Evolutionary conservation across 2,329 filamentous ascomycete genomes (phyloP).

Genomic region (Microthyrium microscopicum): DNA sequence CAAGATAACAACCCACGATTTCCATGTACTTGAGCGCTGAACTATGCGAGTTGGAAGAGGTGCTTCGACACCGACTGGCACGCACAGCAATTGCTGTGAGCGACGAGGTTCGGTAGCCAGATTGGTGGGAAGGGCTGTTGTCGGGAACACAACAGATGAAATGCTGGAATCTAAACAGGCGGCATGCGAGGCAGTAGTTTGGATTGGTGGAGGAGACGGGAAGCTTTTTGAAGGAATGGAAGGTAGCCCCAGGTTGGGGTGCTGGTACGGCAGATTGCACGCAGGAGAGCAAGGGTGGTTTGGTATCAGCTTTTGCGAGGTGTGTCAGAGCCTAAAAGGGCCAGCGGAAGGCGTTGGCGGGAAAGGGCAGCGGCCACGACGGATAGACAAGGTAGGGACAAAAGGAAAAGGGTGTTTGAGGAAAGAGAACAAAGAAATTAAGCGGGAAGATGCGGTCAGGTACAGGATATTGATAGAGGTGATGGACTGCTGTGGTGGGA

Average conservation of each 20-base stretch:
- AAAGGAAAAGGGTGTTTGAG: background rate
- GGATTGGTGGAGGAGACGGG: constrained; percentile 5
- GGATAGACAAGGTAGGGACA: background rate
- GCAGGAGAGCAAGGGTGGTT: background rate
- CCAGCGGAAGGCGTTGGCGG: background rate
- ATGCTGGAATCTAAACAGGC: no score
- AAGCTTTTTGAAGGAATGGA: background rate
- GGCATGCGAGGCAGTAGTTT: constrained; percentile 2
- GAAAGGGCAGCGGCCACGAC: background rate
- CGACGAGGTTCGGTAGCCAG: constrained; percentile 8
- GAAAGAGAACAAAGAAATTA: no score
- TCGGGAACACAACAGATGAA: no score
- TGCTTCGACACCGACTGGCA: background rate
- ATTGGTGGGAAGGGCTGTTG: constrained; percentile 6
- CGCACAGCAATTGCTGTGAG: constrained; percentile 5
- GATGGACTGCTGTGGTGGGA: constrained; percentile 1
- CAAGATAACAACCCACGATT: no score
- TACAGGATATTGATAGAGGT: background rate
- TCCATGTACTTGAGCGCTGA: no score
- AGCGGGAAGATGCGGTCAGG: background rate
- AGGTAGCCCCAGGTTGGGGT: background rate
- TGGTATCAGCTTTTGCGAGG: background rate
- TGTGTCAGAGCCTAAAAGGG: no score
- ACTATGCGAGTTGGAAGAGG: no score
- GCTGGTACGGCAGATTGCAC: constrained; percentile 1